Evolutionary conservation across 345 rosid genomes (phyloP).

Genomic region (Eucalyptus polybractea): DNA sequence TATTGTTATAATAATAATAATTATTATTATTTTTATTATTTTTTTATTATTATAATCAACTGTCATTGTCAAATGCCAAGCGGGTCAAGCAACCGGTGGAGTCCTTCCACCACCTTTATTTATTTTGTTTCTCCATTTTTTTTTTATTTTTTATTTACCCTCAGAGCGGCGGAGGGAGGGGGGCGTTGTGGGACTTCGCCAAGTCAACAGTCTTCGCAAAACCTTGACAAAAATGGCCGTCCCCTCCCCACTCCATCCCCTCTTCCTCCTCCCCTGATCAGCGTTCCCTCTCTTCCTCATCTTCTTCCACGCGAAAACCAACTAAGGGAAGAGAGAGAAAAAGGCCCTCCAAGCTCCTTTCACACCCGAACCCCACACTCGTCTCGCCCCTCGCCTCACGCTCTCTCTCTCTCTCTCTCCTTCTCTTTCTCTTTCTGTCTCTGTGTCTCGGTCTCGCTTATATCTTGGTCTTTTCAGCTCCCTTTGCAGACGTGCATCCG

Average conservation of each 20-base stretch:
- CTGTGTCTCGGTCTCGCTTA: background rate
- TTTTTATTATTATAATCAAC: no score
- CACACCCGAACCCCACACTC: background rate
- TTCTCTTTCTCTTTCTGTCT: background rate
- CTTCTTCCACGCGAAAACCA: background rate
- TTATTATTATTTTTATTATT: accelerated
- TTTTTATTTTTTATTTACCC: accelerated
- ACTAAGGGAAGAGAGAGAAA: background rate
- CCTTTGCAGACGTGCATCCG: background rate
- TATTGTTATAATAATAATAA: background rate
- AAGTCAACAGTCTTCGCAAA: background rate
- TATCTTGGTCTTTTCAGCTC: background rate
- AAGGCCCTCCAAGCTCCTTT: background rate
- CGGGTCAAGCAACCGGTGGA: background rate
- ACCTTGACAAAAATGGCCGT: background rate
- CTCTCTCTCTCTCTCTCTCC: background rate
- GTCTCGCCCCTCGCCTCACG: background rate
- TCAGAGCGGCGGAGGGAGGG: background rate
- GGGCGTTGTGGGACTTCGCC: background rate
- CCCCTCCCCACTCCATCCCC: background rate
- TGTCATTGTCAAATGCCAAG: background rate
- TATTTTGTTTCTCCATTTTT: background rate
- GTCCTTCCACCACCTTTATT: background rate
- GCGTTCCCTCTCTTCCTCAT: background rate
- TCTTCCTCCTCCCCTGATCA: background rate